A percentile compares a stretch with the other conserved stretches of the same genome.
Conservation (phyloP, 768 basidiomycete genomes). For the Lanmaoa rubissima region DNA sequence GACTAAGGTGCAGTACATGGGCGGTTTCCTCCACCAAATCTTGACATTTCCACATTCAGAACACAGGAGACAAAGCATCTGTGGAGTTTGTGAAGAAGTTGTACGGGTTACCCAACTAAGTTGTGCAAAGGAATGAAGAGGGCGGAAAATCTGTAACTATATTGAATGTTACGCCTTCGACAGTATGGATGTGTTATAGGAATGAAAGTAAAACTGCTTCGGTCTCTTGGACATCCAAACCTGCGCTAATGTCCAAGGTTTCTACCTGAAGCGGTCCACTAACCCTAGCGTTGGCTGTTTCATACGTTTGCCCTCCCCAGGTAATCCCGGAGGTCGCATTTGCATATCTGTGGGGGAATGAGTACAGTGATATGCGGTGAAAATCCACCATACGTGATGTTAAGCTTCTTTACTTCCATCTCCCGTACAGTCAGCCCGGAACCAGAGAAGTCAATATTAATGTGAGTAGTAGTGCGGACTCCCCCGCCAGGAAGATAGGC, state of each 20-base stretch:
- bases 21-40: not conserved
- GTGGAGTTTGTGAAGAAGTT: constrained; percentile 55
- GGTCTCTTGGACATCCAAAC: constrained; percentile 47
- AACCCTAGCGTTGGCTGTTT: constrained; percentile 45
- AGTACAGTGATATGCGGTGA: not conserved
- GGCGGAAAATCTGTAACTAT: not conserved
- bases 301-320: constrained; percentile 61
- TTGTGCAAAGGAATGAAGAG: not conserved
- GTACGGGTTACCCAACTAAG: constrained; percentile 8
- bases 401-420: constrained; percentile 48
- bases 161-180: not conserved
- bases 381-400: constrained; percentile 38
- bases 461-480: constrained; percentile 40
- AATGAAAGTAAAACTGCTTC: constrained; percentile 41
- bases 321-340: constrained; percentile 49
- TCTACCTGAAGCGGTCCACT: constrained; percentile 36
- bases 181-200: not conserved
- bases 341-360: constrained; percentile 38
- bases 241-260: constrained; percentile 31
- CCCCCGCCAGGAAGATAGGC: constrained; percentile 43
- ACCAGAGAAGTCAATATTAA: constrained; percentile 41
- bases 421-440: constrained; percentile 22
- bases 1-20: constrained; percentile 54
- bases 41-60: constrained; percentile 39
- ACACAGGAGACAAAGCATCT: constrained; percentile 62